Conservation (phyloP, 148 eudicot genomes). For the Vaccinium vitisidaea region DNA sequence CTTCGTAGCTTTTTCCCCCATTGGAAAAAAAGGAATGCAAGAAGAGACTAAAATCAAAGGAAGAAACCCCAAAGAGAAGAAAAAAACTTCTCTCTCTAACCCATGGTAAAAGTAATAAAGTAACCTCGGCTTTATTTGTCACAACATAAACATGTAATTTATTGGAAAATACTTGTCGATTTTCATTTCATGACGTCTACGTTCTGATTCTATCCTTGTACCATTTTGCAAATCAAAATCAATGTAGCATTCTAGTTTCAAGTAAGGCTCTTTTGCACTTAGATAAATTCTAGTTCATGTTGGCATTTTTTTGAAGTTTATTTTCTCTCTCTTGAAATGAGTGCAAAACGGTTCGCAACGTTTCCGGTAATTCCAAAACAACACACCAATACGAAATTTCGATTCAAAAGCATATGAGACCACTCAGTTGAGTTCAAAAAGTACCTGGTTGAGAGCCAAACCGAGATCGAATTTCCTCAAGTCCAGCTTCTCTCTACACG, state of each 20-base stretch:
- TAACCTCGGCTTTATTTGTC: background rate
- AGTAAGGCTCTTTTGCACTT: background rate
- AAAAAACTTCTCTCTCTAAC: too few species aligned
- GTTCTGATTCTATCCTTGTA: too few species aligned
- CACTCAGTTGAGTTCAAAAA: background rate
- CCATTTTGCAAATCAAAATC: background rate
- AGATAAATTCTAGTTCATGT: background rate
- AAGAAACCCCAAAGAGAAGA: too few species aligned
- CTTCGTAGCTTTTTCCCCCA: background rate
- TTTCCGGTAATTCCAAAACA: background rate
- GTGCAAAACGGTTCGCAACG: background rate
- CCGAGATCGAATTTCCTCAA: conserved; percentile 51
- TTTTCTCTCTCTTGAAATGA: background rate
- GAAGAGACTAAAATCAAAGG: background rate
- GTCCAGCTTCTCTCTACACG: conserved; percentile 32
- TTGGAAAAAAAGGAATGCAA: background rate
- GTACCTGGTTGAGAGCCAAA: conserved; percentile 57
- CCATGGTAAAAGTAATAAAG: too few species aligned
- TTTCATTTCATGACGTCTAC: too few species aligned
- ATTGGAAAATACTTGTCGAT: too few species aligned
- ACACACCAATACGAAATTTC: background rate
- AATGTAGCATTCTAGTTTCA: background rate
- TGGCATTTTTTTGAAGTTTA: background rate
- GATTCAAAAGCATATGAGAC: background rate
- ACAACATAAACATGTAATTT: background rate